A percentile compares a stretch with the other conserved stretches of the same genome.
These are phyloP conservation scores for Pilatotrama ljubarskyi DNA, from an alignment of 768 basidiomycete genomes.

Conservation along the genomic window DNA sequence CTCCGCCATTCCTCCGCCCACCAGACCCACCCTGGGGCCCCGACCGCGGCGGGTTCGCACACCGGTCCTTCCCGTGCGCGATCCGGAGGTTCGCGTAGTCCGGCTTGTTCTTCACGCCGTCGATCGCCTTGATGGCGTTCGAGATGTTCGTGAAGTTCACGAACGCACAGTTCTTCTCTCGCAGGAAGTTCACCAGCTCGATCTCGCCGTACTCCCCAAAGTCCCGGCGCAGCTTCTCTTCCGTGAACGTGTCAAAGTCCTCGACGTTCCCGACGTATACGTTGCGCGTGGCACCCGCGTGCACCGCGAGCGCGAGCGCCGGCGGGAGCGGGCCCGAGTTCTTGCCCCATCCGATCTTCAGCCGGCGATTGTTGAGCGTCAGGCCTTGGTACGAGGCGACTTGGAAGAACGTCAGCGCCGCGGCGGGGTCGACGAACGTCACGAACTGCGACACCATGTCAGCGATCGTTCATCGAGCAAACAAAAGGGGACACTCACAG, in stretches of 20 bases:
- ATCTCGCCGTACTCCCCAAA: constrained; percentile 97
- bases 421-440: constrained; percentile 92
- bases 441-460: constrained; percentile 63
- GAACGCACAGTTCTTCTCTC: constrained; percentile 96
- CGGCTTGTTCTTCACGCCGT: constrained; percentile 87
- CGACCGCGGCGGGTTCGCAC: constrained; percentile 88
- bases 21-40: constrained; percentile 71
- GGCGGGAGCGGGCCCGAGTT: constrained; percentile 86
- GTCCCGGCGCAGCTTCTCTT: constrained; percentile 88
- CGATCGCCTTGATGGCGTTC: constrained; percentile 98
- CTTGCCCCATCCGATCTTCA: constrained; percentile 99
- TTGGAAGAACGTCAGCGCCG: constrained; percentile 93
- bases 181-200: constrained; percentile 93
- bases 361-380: constrained; percentile 87
- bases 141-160: constrained; percentile 95
- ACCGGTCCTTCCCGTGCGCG: constrained; percentile 94
- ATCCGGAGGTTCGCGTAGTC: constrained; percentile 90
- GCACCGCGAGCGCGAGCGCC: constrained; percentile 82
- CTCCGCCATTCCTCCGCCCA: constrained; percentile 47
- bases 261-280: constrained; percentile 96
- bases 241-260: constrained; percentile 90
- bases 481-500: constrained; percentile 52
- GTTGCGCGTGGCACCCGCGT: constrained; percentile 92
- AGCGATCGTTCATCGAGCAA: background rate
- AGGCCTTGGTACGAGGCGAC: constrained; percentile 88